Evolutionary conservation across 306 rosid genomes (phyloP).

Genomic region (Sicyos edulis): DNA sequence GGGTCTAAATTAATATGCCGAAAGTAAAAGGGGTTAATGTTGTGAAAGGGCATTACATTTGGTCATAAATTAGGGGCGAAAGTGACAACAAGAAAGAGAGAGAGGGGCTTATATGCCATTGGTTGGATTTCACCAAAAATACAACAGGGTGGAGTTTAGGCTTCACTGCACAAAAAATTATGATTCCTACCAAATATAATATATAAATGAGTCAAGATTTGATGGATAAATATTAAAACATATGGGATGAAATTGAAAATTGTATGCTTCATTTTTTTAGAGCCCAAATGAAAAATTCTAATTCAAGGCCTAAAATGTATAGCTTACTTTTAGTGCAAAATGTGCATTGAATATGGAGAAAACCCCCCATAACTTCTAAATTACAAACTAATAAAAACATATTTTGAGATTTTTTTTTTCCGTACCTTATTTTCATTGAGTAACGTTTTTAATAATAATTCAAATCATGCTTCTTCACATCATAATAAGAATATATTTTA

Average conservation of each 20-base stretch:
- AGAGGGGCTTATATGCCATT: background rate
- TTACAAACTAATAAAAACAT: too few relatives aligned
- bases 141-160: background rate
- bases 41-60: conserved; percentile 3
- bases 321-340: background rate
- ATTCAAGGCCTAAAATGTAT: background rate
- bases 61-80: conserved; percentile 14
- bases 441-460: too few relatives aligned
- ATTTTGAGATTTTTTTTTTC: too few relatives aligned
- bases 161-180: background rate
- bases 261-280: too few relatives aligned
- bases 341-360: background rate
- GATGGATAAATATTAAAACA: too few relatives aligned
- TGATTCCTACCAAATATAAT: too few relatives aligned
- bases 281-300: background rate
- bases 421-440: too few relatives aligned
- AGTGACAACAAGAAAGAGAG: background rate
- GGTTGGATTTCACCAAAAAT: background rate
- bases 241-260: too few relatives aligned
- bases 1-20: background rate
- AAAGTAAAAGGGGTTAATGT: background rate
- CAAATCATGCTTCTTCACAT: too few relatives aligned
- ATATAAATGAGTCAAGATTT: too few relatives aligned
- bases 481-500: background rate
- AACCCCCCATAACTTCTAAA: background rate